Evolutionary conservation across 2,329 filamentous ascomycete species (phyloP), one percentile per base, ranked within the genome.

Genomic region (Hymenoscyphus fraxineus): DNA sequence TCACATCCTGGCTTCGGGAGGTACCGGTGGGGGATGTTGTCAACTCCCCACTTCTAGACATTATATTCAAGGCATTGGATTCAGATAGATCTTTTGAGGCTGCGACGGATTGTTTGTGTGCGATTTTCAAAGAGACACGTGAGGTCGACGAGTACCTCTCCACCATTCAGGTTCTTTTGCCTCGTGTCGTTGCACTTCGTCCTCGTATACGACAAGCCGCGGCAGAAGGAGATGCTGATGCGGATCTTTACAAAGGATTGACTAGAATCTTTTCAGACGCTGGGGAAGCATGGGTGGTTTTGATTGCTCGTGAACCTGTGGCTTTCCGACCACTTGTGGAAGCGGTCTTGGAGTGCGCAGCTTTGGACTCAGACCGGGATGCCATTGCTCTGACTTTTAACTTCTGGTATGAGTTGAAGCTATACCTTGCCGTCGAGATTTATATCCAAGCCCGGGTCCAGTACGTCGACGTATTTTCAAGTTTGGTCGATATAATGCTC

Each of bases 351-450:
- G 93, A 98, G 78, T 97, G 93, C 74, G 93, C 92, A 66, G 86
- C 90, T 12, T 85, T 90, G 70, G 95, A 99, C 76, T 88, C 88
- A 75, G 94, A 97, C 62, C 87, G 90, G 67, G 95, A 99, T 70
- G 92, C 93, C 4, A 93, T 99, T 68, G 91, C 92, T 62, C 88
- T 95, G 73, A 99, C 96, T 0, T 99, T 99, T 78, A 88, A 87
- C 70, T 98, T 99, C 80, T 99, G 95, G 95, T 98, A 96, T 76
- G 95, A 99, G 75, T 84, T 99, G 58, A 99, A 99, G 81, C 93
- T 97, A 76, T 97, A 96, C 76, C 83, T 99, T 58, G 93, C 93
- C 1, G 78, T 99, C 61, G 94, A 98, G 41, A 89, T 89, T 70
- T 99, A 97, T 75, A 90, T 91, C 60, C 85, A 93, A 72, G 90